Conservation (phyloP, 2,329 filamentous ascomycete genomes). For the Sporothrix brasiliensis region DNA sequence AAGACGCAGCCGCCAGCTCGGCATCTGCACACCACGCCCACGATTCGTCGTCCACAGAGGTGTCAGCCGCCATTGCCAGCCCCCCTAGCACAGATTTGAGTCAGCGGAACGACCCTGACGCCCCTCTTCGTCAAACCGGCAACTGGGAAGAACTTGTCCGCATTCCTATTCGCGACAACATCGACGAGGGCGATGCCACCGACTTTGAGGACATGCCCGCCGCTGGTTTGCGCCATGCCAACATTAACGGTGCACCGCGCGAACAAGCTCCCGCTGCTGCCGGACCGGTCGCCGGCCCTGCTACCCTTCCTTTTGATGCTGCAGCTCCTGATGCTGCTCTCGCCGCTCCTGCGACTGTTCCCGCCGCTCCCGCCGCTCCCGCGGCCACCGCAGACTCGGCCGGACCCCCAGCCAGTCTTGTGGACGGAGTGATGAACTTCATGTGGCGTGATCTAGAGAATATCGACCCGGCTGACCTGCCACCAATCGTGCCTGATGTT, state of each 20-base stretch:
- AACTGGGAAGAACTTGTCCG: conserved; percentile 6
- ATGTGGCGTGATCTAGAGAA: conserved; percentile 63
- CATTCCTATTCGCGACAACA: background rate
- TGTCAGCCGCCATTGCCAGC: background rate
- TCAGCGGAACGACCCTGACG: background rate
- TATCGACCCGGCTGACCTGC: conserved; percentile 57
- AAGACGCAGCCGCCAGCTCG: background rate
- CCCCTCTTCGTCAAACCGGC: background rate
- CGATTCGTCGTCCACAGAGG: background rate
- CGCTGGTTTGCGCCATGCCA: background rate
- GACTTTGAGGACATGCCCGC: conserved; percentile 14
- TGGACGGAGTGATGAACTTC: conserved; percentile 57
- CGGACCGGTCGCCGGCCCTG: too few species aligned
- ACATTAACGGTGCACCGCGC: background rate
- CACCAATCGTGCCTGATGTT: conserved; percentile 48
- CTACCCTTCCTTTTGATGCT: background rate
- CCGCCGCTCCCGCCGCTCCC: background rate
- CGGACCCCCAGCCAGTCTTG: conserved; percentile 40
- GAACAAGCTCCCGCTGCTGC: background rate
- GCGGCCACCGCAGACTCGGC: too few species aligned
- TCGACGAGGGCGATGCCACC: background rate
- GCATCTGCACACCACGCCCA: background rate
- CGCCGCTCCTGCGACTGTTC: background rate
- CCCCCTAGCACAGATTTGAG: background rate
- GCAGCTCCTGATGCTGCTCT: too few species aligned